Base-by-base conservation (phyloP, 1,139 yeast genomes). In the Yamadazyma triangularis region DNA sequence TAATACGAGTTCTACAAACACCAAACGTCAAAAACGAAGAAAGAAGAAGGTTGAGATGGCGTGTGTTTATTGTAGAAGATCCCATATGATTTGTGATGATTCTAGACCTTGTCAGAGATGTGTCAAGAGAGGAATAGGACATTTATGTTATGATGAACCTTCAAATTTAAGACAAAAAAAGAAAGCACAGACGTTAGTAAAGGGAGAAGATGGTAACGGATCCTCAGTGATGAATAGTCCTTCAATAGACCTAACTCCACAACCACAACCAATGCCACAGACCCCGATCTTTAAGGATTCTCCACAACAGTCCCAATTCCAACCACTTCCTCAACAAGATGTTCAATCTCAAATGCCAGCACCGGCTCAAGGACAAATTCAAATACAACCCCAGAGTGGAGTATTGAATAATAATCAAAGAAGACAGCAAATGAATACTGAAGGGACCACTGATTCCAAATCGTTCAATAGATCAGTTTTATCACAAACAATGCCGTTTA, bases 51-150 rank as follows among this genome's bases (percentile, higher is more conserved):
- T 75, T 19, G 75, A 64, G 19, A 64, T 72, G 36, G 96, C 97
- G 0, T 89, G 97, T 60, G 85, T 89, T 2, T 89, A 86, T 51
- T 89, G 97, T 51, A 73, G 96, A 29, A 65, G 97, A 28, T 86
- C 96, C 1, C 97, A 89, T 54, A 87, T 89, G 93, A 85, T 88
- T 20, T 89, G 97, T 58, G 96, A 88, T 52, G 82, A 78, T 25
- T 64, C 77, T 10, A 65, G 96, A 36, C 97, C 97, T 2, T 89
- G 97, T 53, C 75, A 79, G 32, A 64, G 96, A 31, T 89, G 97
- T 57, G 71, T 88, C 13, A 86, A 85, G 53, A 65, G 97, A 41
- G 87, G 86, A 25, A 89, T 89, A 27, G 93, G 93, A 6, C 95
- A 88, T 56, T 58, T 89, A 25, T 89, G 97, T 50, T 86, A 80